Percentiles rank a stretch among this genome's conserved stretches.
phyloP scores from a whole-genome alignment of 768 basidiomycete genomes.

The Tremella fuciformis region DNA sequence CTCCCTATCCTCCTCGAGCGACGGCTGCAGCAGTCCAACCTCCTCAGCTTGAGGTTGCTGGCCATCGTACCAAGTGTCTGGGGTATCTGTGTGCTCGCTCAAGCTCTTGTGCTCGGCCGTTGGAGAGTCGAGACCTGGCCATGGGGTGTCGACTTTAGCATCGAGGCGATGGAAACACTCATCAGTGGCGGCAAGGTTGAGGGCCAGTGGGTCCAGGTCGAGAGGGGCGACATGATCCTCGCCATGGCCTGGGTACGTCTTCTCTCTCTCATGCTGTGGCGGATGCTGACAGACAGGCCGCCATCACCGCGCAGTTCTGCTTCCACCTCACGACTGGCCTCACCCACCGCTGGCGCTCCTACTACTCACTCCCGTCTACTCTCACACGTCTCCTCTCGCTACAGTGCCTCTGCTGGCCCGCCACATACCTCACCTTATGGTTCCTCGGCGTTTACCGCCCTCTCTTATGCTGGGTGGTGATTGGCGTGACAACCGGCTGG shows the following conservation, averaged over 20 bases:
- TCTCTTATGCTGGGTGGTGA: slow-evolving; percentile 82
- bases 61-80: slow-evolving; percentile 45
- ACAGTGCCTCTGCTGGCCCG: slow-evolving; percentile 95
- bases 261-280: not conserved
- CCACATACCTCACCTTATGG: slow-evolving; percentile 77
- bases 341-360: slow-evolving; percentile 80
- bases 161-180: slow-evolving; percentile 33
- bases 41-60: slow-evolving; percentile 42
- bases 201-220: slow-evolving; percentile 18
- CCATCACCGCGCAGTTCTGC: slow-evolving; percentile 85
- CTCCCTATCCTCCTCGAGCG: slow-evolving; percentile 19
- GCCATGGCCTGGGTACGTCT: slow-evolving; percentile 47
- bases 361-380: slow-evolving; percentile 82
- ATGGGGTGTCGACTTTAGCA: slow-evolving; percentile 38
- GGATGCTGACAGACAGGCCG: slow-evolving; percentile 56
- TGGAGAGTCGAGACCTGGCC: slow-evolving; percentile 38
- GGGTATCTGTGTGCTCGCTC: slow-evolving; percentile 27
- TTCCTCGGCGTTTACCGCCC: slow-evolving; percentile 71
- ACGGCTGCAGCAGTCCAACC: slow-evolving; percentile 21
- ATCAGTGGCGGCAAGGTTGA: slow-evolving; percentile 20
- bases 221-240: slow-evolving; percentile 37
- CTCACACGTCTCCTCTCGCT: slow-evolving; percentile 87
- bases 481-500: slow-evolving; percentile 82
- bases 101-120: slow-evolving; percentile 29
- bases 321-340: slow-evolving; percentile 83